A percentile compares a stretch with the other conserved stretches of the same genome.
Conservation (phyloP, 2,329 filamentous ascomycete genomes). For the Trichoderma koningiopsis region DNA sequence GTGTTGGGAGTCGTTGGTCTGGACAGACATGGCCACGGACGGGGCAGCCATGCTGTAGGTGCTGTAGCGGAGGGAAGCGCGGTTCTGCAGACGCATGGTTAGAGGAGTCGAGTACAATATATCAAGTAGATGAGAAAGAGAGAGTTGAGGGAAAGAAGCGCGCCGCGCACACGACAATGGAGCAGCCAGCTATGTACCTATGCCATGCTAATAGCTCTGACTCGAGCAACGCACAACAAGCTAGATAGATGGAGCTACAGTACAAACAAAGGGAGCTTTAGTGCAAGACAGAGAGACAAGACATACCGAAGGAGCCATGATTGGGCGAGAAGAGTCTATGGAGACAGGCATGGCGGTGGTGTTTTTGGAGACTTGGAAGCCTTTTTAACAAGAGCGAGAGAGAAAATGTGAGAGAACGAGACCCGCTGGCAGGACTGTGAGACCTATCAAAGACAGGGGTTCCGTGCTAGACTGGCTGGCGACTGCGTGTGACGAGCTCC, state of each 20-base stretch:
- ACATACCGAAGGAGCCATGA: constrained; percentile 65
- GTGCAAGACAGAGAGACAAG: constrained; percentile 21
- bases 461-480: background rate
- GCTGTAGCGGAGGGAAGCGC: constrained; percentile 60
- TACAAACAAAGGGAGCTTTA: background rate
- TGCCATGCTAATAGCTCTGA: background rate
- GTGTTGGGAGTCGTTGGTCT: constrained; percentile 50
- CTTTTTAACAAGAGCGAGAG: background rate
- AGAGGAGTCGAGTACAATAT: background rate
- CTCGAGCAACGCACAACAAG: background rate
- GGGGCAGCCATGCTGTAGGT: constrained; percentile 62
- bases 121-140: background rate
- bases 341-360: constrained; percentile 54
- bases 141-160: background rate
- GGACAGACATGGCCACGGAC: constrained; percentile 60
- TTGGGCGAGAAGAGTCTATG: constrained; percentile 62
- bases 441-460: constrained; percentile 1
- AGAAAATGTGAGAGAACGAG: background rate
- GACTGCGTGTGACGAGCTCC: constrained; percentile 2
- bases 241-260: background rate
- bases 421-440: constrained; percentile 1
- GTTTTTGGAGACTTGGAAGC: constrained; percentile 2
- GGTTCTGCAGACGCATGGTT: constrained; percentile 44
- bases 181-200: background rate
- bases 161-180: background rate